These are phyloP conservation scores for Leonotis leonurus DNA, from an alignment of 257 asterid species.

Conservation along the genomic window DNA sequence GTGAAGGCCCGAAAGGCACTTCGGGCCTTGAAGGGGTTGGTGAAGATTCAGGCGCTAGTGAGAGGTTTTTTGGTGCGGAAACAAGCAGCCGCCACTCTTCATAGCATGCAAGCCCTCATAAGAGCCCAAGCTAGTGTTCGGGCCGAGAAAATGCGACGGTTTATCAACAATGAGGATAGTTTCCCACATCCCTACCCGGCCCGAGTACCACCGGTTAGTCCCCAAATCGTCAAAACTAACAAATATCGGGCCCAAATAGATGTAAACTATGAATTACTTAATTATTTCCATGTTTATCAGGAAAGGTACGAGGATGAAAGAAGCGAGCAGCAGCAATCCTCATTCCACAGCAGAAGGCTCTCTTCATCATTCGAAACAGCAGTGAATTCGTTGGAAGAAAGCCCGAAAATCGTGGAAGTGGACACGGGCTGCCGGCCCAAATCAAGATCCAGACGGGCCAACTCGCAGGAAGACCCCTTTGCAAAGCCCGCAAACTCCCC, in stretches of 20 bases:
- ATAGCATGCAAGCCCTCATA: conserved; percentile 77
- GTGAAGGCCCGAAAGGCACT: conserved; percentile 76
- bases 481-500: conserved; percentile 12
- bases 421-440: conserved; percentile 60
- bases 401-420: conserved; percentile 72
- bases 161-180: not conserved
- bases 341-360: conserved; percentile 40
- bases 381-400: conserved; percentile 33
- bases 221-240: too few relatives aligned
- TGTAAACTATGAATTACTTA: not conserved
- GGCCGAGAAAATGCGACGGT: conserved; percentile 45
- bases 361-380: conserved; percentile 41
- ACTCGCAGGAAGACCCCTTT: conserved; percentile 26
- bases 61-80: conserved; percentile 73
- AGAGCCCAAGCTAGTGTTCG: conserved; percentile 75
- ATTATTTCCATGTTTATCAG: too few relatives aligned
- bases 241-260: too few relatives aligned
- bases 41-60: conserved; percentile 70
- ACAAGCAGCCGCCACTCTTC: conserved; percentile 65
- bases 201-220: conserved; percentile 33
- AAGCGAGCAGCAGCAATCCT: conserved; percentile 18
- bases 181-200: conserved; percentile 27
- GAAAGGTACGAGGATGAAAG: conserved; percentile 33
- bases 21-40: conserved; percentile 75
- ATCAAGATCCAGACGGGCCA: conserved; percentile 49